These are phyloP conservation scores for Kwoniella sp. DNA, from an alignment of 768 basidiomycete species.

Conservation along the genomic window DNA sequence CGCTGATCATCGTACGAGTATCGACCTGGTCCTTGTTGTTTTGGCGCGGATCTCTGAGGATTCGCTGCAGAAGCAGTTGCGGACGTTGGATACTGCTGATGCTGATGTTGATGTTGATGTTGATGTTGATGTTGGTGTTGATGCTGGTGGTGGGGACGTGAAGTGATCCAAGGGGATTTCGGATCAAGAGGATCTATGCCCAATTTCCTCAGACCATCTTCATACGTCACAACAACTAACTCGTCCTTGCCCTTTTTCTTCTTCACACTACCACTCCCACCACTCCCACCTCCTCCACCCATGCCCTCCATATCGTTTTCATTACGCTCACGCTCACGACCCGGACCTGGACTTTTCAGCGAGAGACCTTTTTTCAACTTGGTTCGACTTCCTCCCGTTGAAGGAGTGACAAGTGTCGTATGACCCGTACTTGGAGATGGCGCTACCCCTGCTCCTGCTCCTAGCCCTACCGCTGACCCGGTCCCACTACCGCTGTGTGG, in stretches of 20 bases:
- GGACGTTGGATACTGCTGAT: neutral
- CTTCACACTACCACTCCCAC: neutral
- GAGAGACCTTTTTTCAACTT: conserved; percentile 9
- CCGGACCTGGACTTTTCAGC: neutral
- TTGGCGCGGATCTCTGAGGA: neutral
- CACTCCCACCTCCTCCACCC: neutral
- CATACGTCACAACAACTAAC: conserved; percentile 30
- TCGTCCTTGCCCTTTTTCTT: conserved; percentile 12
- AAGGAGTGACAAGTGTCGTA: conserved; percentile 17
- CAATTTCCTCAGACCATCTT: conserved; percentile 28
- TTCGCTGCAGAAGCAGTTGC: neutral
- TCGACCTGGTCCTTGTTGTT: neutral
- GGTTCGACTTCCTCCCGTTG: neutral
- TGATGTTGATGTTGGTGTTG: conserved; percentile 1
- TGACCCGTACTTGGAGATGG: conserved; percentile 14
- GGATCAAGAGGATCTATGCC: conserved; percentile 7
- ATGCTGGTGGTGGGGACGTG: neutral
- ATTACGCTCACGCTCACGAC: neutral
- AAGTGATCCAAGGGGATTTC: neutral
- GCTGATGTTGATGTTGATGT: neutral
- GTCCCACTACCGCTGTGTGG: no score
- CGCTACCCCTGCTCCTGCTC: no score
- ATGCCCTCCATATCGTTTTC: neutral
- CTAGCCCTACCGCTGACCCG: no score
- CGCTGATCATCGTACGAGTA: neutral